These are phyloP conservation scores for Paramecium bursaria DNA, from an alignment of 73 alveolate genomes.

Conservation along the genomic window DNA sequence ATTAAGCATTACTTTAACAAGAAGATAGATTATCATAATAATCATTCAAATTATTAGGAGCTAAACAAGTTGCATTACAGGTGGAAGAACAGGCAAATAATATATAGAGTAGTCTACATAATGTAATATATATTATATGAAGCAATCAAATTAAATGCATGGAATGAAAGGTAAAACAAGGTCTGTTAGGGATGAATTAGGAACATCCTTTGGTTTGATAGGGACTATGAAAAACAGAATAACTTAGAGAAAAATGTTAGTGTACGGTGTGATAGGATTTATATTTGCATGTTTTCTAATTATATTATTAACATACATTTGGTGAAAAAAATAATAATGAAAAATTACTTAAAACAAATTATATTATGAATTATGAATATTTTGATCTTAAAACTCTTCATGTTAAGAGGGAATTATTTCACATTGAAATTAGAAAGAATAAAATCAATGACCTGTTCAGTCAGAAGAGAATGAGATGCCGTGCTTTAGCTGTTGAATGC, in stretches of 20 bases:
- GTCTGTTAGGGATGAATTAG: conserved; percentile 34
- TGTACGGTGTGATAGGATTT: conserved; percentile 45
- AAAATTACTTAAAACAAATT: too few relatives aligned
- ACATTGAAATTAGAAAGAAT: too few relatives aligned
- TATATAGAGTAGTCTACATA: background rate
- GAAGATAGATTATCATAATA: conserved; percentile 23
- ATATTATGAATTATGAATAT: too few relatives aligned
- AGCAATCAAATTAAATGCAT: background rate
- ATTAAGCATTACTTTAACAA: conserved; percentile 23
- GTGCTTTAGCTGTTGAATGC: too few relatives aligned
- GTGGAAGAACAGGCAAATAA: conserved; percentile 14
- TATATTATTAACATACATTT: too few relatives aligned
- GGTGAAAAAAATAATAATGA: too few relatives aligned
- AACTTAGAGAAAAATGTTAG: conserved; percentile 9
- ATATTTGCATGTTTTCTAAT: too few relatives aligned
- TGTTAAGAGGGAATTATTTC: too few relatives aligned
- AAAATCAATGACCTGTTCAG: too few relatives aligned
- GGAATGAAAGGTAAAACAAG: background rate
- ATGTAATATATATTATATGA: background rate
- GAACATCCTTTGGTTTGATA: conserved; percentile 42
- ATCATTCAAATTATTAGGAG: conserved; percentile 18
- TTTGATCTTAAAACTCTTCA: too few relatives aligned
- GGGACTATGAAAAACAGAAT: conserved; percentile 59
- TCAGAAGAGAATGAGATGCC: too few relatives aligned
- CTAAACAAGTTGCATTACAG: conserved; percentile 29